Conservation (phyloP, 768 basidiomycete genomes). For the Suillus alpinus region DNA sequence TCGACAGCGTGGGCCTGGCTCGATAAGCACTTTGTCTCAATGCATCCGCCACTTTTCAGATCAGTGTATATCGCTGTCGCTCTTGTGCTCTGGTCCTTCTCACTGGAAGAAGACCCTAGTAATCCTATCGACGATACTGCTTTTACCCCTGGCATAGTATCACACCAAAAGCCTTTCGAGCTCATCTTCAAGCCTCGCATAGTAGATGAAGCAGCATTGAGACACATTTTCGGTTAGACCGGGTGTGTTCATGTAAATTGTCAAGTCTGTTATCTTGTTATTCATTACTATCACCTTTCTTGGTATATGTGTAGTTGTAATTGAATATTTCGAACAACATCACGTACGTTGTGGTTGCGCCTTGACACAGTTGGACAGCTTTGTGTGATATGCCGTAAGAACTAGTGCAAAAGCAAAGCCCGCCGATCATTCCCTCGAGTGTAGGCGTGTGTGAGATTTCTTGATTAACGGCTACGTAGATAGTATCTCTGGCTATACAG, state of each 20-base stretch:
- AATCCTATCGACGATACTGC: conserved; percentile 58
- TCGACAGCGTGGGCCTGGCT: neutral
- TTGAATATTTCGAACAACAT: neutral
- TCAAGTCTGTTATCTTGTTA: neutral
- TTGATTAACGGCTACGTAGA: neutral
- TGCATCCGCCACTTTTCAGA: conserved; percentile 25
- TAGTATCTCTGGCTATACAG: neutral
- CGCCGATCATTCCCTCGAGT: neutral
- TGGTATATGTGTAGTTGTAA: neutral
- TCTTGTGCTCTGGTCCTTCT: conserved; percentile 64
- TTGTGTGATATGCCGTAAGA: neutral
- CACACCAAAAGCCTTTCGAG: conserved; percentile 60
- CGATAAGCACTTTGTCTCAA: neutral
- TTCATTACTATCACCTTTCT: neutral
- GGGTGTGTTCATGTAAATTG: neutral
- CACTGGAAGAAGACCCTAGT: conserved; percentile 42
- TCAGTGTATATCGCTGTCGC: conserved; percentile 65
- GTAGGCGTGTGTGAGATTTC: neutral
- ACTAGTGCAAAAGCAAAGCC: neutral
- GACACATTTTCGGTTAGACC: neutral
- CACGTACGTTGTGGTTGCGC: neutral
- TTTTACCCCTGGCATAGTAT: conserved; percentile 62
- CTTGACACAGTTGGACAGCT: neutral
- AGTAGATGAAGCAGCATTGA: conserved; percentile 14
- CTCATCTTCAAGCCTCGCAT: conserved; percentile 51